Evolutionary conservation across 192 early-diverging fungal genomes (phyloP).

Genomic region (Umbelopsis sp.): DNA sequence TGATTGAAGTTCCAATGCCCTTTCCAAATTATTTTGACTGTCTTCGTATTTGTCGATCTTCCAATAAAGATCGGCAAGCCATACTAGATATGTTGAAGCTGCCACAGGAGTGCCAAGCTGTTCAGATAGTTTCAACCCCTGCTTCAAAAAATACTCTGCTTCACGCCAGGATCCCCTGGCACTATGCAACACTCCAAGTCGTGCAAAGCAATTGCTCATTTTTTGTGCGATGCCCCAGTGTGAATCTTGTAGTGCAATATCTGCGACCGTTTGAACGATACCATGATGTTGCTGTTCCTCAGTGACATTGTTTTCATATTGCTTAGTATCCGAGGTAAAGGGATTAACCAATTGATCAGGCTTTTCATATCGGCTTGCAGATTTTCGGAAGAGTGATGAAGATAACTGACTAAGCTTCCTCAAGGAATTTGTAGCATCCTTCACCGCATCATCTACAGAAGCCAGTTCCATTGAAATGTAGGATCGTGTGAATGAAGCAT

Average conservation of each 20-base stretch:
- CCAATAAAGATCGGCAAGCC: slow-evolving; percentile 57
- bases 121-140: slow-evolving; percentile 58
- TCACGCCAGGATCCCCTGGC: slow-evolving; percentile 60
- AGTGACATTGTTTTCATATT: background rate
- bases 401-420: slow-evolving; percentile 39
- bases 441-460: slow-evolving; percentile 44
- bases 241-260: slow-evolving; percentile 30
- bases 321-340: slow-evolving; percentile 15
- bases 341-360: slow-evolving; percentile 17
- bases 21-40: slow-evolving; percentile 40
- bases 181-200: slow-evolving; percentile 53
- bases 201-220: slow-evolving; percentile 49
- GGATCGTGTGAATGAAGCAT: slow-evolving; percentile 47
- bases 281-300: slow-evolving; percentile 13
- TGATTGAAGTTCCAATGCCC: slow-evolving; percentile 31
- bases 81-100: slow-evolving; percentile 42
- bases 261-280: slow-evolving; percentile 12
- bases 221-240: slow-evolving; percentile 39
- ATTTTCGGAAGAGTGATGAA: slow-evolving; percentile 27
- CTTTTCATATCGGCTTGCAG: background rate
- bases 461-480: slow-evolving; percentile 33
- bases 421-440: slow-evolving; percentile 33
- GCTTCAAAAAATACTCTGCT: slow-evolving; percentile 62
- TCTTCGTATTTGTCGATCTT: slow-evolving; percentile 48
- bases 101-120: slow-evolving; percentile 39